These are phyloP conservation scores for Aspergillus carlsbadensis DNA, from an alignment of 495 filamentous ascomycete species.

Conservation along the genomic window DNA sequence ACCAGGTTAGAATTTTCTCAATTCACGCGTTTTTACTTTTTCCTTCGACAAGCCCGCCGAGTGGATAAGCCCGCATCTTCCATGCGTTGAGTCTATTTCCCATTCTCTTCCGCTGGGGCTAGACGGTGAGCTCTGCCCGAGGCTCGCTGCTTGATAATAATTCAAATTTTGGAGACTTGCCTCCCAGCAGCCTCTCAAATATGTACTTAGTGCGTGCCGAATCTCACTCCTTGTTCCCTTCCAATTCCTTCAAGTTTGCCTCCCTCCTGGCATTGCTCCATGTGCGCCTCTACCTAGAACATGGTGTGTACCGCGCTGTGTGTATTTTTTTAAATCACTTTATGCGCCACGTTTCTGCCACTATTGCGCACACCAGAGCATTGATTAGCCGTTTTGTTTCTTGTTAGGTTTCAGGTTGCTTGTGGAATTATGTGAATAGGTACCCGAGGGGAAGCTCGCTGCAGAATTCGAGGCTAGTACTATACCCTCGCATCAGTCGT, in stretches of 20 bases:
- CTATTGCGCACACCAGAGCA: slow-evolving; percentile 5
- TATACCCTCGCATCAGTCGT: neutral
- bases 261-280: neutral
- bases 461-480: slow-evolving; percentile 3
- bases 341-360: slow-evolving; percentile 17
- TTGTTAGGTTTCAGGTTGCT: neutral
- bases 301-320: slow-evolving; percentile 12
- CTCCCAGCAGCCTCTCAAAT: slow-evolving; percentile 10
- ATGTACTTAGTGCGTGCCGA: slow-evolving; percentile 9
- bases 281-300: slow-evolving; percentile 7
- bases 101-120: slow-evolving; percentile 5
- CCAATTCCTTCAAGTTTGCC: neutral
- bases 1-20: neutral
- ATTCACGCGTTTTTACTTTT: slow-evolving; percentile 16
- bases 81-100: slow-evolving; percentile 24
- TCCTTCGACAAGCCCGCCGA: neutral
- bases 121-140: slow-evolving; percentile 11
- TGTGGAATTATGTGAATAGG: slow-evolving; percentile 11
- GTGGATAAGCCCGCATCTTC: slow-evolving; percentile 21
- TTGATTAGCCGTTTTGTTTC: neutral
- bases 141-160: slow-evolving; percentile 3
- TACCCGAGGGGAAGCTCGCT: neutral
- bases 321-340: slow-evolving; percentile 7
- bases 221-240: slow-evolving; percentile 3
- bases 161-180: slow-evolving; percentile 12